Conservation (phyloP, 257 asterid genomes). For the Fraxinus excelsior region DNA sequence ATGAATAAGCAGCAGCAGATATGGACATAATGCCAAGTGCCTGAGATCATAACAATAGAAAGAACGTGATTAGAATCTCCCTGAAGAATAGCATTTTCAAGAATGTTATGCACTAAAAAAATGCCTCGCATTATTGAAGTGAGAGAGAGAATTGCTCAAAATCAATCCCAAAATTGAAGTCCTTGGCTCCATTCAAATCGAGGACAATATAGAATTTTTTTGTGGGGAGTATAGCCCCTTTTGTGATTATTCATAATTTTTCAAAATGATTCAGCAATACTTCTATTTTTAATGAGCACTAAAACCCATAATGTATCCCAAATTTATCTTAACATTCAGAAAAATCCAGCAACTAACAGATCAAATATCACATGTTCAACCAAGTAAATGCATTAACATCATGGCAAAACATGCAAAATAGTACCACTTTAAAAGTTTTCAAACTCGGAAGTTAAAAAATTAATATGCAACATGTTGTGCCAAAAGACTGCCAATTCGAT, state of each 20-base stretch:
- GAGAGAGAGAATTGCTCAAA: not conserved
- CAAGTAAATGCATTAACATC: not conserved
- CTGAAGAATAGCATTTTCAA: not conserved
- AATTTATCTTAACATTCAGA: not conserved
- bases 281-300: not conserved
- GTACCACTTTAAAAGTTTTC: no score
- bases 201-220: not conserved
- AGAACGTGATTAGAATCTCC: not conserved
- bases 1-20: slow-evolving; percentile 6
- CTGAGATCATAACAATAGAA: slow-evolving; percentile 14
- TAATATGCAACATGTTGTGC: no score
- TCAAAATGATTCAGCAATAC: not conserved
- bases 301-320: not conserved
- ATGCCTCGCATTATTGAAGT: not conserved
- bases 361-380: not conserved
- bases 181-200: not conserved
- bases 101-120: not conserved
- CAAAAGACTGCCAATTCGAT: no score
- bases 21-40: slow-evolving; percentile 21
- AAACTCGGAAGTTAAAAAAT: no score
- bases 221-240: not conserved
- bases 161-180: not conserved
- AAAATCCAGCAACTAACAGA: not conserved
- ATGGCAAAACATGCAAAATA: no score
- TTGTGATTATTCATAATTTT: not conserved